Percentiles rank a stretch among this genome's conserved stretches.
These are phyloP conservation scores for Prunus dulcis DNA, from an alignment of 306 rosid genomes.

Conservation along the genomic window DNA sequence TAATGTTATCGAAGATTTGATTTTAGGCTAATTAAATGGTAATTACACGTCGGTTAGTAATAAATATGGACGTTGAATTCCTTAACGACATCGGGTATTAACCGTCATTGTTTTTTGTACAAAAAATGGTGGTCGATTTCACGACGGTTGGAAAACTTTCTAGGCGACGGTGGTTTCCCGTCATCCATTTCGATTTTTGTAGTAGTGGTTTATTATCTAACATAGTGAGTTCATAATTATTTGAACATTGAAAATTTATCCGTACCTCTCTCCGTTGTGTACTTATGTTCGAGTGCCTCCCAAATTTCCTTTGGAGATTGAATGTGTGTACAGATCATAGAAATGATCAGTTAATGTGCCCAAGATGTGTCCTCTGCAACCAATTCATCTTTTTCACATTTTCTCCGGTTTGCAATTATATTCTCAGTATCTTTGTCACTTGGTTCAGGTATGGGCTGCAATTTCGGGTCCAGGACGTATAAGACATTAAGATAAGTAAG, in stretches of 20 bases:
- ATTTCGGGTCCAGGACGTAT: not conserved
- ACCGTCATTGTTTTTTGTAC: no score
- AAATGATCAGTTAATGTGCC: not conserved
- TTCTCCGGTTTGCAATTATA: not conserved
- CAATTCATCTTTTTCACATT: conserved; percentile 3
- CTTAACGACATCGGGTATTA: no score
- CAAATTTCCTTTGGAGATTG: not conserved
- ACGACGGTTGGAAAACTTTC: no score
- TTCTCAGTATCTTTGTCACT: not conserved
- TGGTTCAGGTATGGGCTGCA: not conserved
- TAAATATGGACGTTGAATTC: no score
- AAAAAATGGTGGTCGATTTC: no score
- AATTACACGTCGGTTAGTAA: no score
- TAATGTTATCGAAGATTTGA: no score
- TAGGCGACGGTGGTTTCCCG: no score
- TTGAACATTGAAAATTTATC: not conserved
- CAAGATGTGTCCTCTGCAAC: not conserved
- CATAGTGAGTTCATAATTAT: conserved; percentile 8
- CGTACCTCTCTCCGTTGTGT: not conserved
- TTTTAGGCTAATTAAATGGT: no score
- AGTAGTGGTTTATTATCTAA: not conserved
- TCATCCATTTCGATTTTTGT: no score
- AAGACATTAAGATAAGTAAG: no score
- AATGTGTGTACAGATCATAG: not conserved
- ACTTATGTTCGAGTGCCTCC: not conserved